Percentiles rank a stretch among this genome's conserved stretches.
phyloP scores from a whole-genome alignment of 805 yeast species.

The Candida mattraensis region DNA sequence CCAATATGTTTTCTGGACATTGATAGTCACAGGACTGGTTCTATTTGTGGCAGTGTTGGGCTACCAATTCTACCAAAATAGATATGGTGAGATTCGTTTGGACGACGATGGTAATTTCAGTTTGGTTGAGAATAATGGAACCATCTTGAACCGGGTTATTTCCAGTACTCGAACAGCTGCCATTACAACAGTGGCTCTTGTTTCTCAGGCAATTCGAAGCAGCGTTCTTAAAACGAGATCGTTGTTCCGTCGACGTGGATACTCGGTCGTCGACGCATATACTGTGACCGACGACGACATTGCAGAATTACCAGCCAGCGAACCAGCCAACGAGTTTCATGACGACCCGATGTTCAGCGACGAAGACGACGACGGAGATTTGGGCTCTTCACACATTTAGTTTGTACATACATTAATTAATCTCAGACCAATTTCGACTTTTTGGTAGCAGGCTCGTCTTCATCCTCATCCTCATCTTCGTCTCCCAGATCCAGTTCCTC shows the following conservation, averaged over 20 bases:
- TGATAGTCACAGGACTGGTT: constrained; percentile 56
- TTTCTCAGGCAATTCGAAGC: constrained; percentile 18
- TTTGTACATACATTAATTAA: constrained; percentile 1
- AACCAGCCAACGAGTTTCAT: no score
- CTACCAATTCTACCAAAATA: constrained; percentile 29
- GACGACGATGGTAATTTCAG: constrained; percentile 56
- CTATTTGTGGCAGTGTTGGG: constrained; percentile 38
- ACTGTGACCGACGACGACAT: no score
- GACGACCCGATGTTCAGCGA: no score
- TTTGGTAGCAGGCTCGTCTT: constrained; percentile 9
- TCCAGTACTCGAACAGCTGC: no score
- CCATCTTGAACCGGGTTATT: constrained; percentile 21
- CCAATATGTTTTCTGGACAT: constrained; percentile 41
- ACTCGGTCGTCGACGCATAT: neutral
- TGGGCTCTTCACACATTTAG: no score
- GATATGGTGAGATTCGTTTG: constrained; percentile 78
- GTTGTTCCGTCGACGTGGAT: neutral
- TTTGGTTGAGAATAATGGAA: constrained; percentile 33
- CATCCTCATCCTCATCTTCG: constrained; percentile 4
- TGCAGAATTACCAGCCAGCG: no score
- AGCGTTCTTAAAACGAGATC: constrained; percentile 10
- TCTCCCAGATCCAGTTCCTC: constrained; percentile 46
- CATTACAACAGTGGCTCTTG: constrained; percentile 35
- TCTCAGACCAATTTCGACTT: constrained; percentile 4
- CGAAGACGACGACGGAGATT: constrained; percentile 7